Evolutionary conservation across 306 rosid species (phyloP), one percentile per base, ranked within the genome.

Genomic region (Astragalus membranaceus): DNA sequence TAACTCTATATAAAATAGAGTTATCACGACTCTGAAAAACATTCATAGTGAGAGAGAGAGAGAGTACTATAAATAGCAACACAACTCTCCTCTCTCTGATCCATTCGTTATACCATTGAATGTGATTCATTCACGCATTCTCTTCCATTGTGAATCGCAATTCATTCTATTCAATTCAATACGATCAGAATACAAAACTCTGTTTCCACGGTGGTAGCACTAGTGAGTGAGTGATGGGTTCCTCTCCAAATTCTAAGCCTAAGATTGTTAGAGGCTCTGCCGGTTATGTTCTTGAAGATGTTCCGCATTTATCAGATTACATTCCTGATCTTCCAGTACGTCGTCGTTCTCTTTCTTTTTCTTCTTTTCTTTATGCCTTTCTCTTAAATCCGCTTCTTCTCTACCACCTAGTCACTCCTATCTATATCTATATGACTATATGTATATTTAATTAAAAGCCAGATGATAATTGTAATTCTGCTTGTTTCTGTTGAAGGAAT

Each of bases 261-360:
- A 89, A 92, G 80, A 30, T 82, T 20, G 51, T 79, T 6, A 46
- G 26, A 41, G 97, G 96, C 35, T 12, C 84, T 3, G 79, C 79
- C 3, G 91, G 97, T 59, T 92, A 92, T 62, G 79, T 92, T 10
- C 89, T 92, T 4, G 90, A 92, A 62, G 97, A 92, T 64, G 96
- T 92, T 72, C 97, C 97, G 1, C 97, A 89, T 74, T 75, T 92
- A 20, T n/a, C 78, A 0, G 97, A 92, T 82, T 89, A 85, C 77
- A 64, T 92, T 16, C 85, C 94, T 10, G 81, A 92, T 33, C 86
- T 89, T 65, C 94, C 88, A 9, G 97, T 92, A 80, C 79, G 85
- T 69, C 80, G 72, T 7, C 1, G 2, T 58, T 35, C 29, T 0
- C 35, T 14, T 33, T 57, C 44, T 3, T 11, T 14, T 46, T 35